A percentile compares a stretch with the other conserved stretches of the same genome.
Evolutionary conservation across 1,284 basidiomycete genomes (phyloP).

Genomic region (Pseudozyma tsukubaensis): DNA sequence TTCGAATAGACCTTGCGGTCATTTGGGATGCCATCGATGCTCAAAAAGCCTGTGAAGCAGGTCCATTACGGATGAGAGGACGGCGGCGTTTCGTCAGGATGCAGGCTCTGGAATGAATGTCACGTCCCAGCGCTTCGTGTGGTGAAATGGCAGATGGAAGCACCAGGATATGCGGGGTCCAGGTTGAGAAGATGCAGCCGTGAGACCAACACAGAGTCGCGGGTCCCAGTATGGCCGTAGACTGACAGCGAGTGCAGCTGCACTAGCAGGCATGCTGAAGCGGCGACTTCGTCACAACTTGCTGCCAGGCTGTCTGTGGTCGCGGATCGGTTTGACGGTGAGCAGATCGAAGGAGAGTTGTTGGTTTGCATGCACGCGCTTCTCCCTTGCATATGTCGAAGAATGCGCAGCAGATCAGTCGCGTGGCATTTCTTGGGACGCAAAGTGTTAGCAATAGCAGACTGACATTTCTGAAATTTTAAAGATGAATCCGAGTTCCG

Average conservation of each 20-base stretch:
- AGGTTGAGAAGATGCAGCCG: conserved; percentile 1
- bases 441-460: too few relatives aligned
- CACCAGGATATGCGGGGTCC: conserved; percentile 20
- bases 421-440: neutral
- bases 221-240: neutral
- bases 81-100: conserved; percentile 9
- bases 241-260: neutral
- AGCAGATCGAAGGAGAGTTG: neutral
- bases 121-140: neutral
- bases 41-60: neutral
- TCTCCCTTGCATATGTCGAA: conserved; percentile 51
- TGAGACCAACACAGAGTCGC: conserved; percentile 5
- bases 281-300: neutral
- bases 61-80: neutral
- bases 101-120: conserved; percentile 16
- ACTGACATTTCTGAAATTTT: too few relatives aligned
- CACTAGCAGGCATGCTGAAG: neutral
- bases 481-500: neutral
- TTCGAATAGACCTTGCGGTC: too few relatives aligned
- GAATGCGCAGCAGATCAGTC: conserved; percentile 27
- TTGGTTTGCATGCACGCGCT: conserved; percentile 14
- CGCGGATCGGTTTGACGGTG: neutral
- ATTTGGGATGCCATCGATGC: too few relatives aligned
- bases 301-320: neutral
- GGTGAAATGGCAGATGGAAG: too few relatives aligned